phyloP scores from a whole-genome alignment of 2,329 filamentous ascomycete species.

The Ascochyta koolunga region DNA sequence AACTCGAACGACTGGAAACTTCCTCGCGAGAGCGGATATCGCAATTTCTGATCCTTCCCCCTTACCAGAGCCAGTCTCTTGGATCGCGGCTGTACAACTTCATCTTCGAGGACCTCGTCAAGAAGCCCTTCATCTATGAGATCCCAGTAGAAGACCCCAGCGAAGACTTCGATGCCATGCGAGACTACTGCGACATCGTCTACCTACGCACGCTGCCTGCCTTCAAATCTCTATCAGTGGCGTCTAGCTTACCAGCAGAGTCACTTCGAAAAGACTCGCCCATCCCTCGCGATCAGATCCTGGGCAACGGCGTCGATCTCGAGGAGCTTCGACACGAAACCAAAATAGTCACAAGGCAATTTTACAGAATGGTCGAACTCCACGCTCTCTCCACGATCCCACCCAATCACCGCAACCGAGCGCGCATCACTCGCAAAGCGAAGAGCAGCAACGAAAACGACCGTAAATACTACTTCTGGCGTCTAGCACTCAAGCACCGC shows the following conservation, averaged over 20 bases:
- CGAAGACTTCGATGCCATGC: constrained; percentile 79
- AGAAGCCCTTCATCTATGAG: constrained; percentile 73
- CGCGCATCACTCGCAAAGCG: constrained; percentile 51
- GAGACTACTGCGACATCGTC: constrained; percentile 74
- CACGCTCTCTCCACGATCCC: constrained; percentile 67
- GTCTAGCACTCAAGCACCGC: constrained; percentile 75
- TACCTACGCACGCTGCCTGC: constrained; percentile 66
- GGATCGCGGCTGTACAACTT: constrained; percentile 80
- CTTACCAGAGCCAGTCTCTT: constrained; percentile 81
- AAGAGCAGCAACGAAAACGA: constrained; percentile 62
- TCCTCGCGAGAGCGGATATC: constrained; percentile 85
- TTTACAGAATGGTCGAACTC: constrained; percentile 76
- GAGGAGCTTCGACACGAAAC: constrained; percentile 63
- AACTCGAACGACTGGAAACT: constrained; percentile 61
- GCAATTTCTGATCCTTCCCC: constrained; percentile 89
- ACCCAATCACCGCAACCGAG: constrained; percentile 54
- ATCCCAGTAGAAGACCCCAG: constrained; percentile 95
- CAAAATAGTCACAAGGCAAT: constrained; percentile 80
- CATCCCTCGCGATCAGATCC: constrained; percentile 59
- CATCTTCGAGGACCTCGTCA: constrained; percentile 74
- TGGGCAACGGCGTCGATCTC: constrained; percentile 62
- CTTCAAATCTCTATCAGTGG: constrained; percentile 60
- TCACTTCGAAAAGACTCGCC: constrained; percentile 61
- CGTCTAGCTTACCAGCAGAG: constrained; percentile 56
- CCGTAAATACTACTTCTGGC: constrained; percentile 72